phyloP scores from a whole-genome alignment of 108 stramenopile species.

The Cyclotella sp. region DNA sequence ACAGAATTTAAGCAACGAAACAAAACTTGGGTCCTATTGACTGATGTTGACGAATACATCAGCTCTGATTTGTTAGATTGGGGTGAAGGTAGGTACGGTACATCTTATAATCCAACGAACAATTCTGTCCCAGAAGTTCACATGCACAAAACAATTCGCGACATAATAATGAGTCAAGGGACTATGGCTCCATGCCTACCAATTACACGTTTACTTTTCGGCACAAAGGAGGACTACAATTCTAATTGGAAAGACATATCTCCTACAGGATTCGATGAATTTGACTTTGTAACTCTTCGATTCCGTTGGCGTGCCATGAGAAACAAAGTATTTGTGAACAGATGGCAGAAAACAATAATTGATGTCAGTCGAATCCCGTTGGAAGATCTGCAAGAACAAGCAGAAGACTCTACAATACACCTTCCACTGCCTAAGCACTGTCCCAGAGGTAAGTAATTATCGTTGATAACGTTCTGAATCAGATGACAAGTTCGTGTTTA shows the following conservation, averaged over 20 bases:
- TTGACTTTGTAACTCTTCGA: constrained; percentile 62
- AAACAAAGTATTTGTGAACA: constrained; percentile 44
- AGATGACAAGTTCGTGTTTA: too few relatives aligned
- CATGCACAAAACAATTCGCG: constrained; percentile 14
- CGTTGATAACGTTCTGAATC: not conserved
- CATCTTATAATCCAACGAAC: not conserved
- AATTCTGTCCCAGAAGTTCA: constrained; percentile 6
- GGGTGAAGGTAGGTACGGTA: constrained; percentile 5
- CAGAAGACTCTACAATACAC: constrained; percentile 24
- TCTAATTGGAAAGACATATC: not conserved
- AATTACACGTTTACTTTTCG: constrained; percentile 40
- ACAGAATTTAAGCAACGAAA: constrained; percentile 26
- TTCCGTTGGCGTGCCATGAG: constrained; percentile 50
- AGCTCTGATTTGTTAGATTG: constrained; percentile 7
- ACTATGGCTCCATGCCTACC: constrained; percentile 23
- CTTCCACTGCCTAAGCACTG: constrained; percentile 28
- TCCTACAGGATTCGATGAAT: constrained; percentile 39
- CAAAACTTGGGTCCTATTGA: constrained; percentile 59
- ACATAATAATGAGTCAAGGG: constrained; percentile 1
- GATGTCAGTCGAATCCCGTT: constrained; percentile 59
- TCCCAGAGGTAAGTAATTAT: constrained; percentile 14
- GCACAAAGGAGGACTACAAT: constrained; percentile 22
- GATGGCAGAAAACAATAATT: constrained; percentile 65
- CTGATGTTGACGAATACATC: constrained; percentile 78
- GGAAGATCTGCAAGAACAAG: constrained; percentile 37